These are phyloP conservation scores for Rhododendron williamsianum DNA, from an alignment of 148 eudicot genomes.

Conservation along the genomic window DNA sequence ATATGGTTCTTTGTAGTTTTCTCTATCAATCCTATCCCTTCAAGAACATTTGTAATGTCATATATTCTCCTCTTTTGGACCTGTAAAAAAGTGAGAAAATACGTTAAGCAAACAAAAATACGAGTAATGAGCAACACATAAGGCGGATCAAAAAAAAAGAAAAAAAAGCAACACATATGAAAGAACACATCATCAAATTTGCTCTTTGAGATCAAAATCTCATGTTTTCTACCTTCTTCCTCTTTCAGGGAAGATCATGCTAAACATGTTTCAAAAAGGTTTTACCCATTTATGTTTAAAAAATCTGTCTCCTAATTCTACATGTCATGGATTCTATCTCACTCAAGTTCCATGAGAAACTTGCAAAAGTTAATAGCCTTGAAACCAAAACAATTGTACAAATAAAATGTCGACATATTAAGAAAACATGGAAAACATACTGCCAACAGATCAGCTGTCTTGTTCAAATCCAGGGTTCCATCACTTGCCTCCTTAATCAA, in stretches of 20 bases:
- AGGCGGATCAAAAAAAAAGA: not conserved
- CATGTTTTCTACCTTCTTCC: not conserved
- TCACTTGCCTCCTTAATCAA: conserved; percentile 28
- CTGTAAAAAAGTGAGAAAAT: conserved; percentile 19
- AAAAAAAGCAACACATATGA: not conserved
- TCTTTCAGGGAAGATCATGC: not conserved
- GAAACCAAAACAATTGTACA: not conserved
- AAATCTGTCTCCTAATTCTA: not conserved
- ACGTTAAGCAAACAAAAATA: not conserved
- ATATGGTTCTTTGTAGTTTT: conserved; percentile 40
- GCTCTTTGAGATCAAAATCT: not conserved
- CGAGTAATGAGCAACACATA: not conserved
- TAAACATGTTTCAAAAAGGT: not conserved
- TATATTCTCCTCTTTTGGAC: conserved; percentile 52
- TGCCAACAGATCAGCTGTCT: conserved; percentile 30
- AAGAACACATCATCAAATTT: not conserved
- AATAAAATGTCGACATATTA: not conserved
- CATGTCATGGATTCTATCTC: not conserved
- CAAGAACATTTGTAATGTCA: conserved; percentile 54
- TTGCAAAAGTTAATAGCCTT: not conserved
- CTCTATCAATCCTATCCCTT: conserved; percentile 42
- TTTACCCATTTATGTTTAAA: not conserved
- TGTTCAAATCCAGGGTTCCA: conserved; percentile 44
- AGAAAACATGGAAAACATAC: conserved; percentile 18
- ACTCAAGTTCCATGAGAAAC: not conserved